Evolutionary conservation across 1,284 basidiomycete genomes (phyloP).

Genomic region (Ganoderma multipileum): DNA sequence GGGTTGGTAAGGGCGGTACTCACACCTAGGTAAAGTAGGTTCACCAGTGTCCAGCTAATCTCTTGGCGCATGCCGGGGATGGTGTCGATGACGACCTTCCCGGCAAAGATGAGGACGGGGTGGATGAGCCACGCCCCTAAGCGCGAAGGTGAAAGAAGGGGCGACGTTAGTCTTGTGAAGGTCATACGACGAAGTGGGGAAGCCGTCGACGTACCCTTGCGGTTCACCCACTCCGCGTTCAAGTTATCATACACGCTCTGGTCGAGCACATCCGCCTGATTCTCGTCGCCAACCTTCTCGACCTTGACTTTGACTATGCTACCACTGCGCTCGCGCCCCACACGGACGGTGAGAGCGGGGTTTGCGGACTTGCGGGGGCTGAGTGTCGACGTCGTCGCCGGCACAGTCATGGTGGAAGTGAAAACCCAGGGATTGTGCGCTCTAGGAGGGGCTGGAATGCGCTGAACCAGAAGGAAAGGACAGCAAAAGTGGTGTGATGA

Average conservation of each 20-base stretch:
- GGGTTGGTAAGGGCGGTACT: slow-evolving; percentile 41
- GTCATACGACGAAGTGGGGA: neutral
- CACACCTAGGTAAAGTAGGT: slow-evolving; percentile 91
- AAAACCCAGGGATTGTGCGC: neutral
- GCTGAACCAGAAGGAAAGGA: neutral
- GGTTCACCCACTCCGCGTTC: slow-evolving; percentile 99
- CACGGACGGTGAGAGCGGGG: slow-evolving; percentile 41
- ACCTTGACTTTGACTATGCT: slow-evolving; percentile 92
- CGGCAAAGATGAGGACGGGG: slow-evolving; percentile 88
- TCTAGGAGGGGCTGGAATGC: too few relatives aligned
- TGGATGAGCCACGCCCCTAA: slow-evolving; percentile 98
- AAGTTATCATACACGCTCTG: slow-evolving; percentile 86
- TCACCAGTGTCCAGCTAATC: slow-evolving; percentile 95
- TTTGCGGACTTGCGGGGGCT: slow-evolving; percentile 34
- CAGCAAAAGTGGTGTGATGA: slow-evolving; percentile 24
- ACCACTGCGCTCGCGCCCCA: slow-evolving; percentile 72
- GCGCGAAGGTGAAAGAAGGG: neutral
- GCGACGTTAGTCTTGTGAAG: slow-evolving; percentile 2
- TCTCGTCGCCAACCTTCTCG: slow-evolving; percentile 83
- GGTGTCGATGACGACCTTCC: slow-evolving; percentile 94
- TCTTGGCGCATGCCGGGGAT: slow-evolving; percentile 95
- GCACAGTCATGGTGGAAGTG: slow-evolving; percentile 29
- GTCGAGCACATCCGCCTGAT: slow-evolving; percentile 82
- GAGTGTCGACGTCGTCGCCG: slow-evolving; percentile 37
- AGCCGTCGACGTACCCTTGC: slow-evolving; percentile 77